Evolutionary conservation across 768 basidiomycete species (phyloP).

Genomic region (Boletellus ananiceps): DNA sequence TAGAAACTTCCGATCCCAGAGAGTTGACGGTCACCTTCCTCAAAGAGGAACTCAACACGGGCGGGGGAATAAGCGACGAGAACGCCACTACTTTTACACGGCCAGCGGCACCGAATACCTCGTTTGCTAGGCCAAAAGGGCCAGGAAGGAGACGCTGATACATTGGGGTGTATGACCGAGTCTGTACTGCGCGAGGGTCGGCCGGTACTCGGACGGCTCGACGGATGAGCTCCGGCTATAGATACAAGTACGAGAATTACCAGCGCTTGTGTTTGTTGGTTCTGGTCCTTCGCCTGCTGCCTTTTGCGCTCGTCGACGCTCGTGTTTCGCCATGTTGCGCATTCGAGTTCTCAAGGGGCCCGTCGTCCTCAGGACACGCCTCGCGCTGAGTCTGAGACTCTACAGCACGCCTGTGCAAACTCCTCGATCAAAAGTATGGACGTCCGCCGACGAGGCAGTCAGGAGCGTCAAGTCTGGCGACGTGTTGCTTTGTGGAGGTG

Average conservation of each 20-base stretch:
- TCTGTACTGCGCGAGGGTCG: neutral
- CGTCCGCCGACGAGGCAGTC: slow-evolving; percentile 77
- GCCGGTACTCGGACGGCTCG: neutral
- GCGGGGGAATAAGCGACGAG: slow-evolving; percentile 3
- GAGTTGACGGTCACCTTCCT: slow-evolving; percentile 69
- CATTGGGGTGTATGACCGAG: neutral
- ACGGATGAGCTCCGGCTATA: slow-evolving; percentile 28
- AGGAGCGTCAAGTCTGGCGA: slow-evolving; percentile 79
- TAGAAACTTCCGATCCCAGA: slow-evolving; percentile 77
- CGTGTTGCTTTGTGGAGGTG: slow-evolving; percentile 77
- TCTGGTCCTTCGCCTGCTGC: neutral
- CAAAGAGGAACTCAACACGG: slow-evolving; percentile 49
- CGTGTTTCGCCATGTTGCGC: slow-evolving; percentile 19
- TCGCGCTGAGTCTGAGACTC: slow-evolving; percentile 13
- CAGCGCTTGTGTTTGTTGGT: neutral
- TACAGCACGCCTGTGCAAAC: slow-evolving; percentile 25
- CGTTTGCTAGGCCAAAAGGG: slow-evolving; percentile 68
- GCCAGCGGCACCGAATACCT: slow-evolving; percentile 30
- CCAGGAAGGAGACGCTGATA: slow-evolving; percentile 52
- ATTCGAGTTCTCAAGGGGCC: slow-evolving; percentile 14
- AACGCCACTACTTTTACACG: slow-evolving; percentile 10
- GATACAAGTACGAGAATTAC: too few species aligned
- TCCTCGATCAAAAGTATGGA: slow-evolving; percentile 68
- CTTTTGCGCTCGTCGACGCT: neutral
- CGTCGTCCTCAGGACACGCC: slow-evolving; percentile 15